Evolutionary conservation across 805 yeast genomes (phyloP), one percentile per base, ranked within the genome.

Genomic region (Sungouiozyma ichnusensis): DNA sequence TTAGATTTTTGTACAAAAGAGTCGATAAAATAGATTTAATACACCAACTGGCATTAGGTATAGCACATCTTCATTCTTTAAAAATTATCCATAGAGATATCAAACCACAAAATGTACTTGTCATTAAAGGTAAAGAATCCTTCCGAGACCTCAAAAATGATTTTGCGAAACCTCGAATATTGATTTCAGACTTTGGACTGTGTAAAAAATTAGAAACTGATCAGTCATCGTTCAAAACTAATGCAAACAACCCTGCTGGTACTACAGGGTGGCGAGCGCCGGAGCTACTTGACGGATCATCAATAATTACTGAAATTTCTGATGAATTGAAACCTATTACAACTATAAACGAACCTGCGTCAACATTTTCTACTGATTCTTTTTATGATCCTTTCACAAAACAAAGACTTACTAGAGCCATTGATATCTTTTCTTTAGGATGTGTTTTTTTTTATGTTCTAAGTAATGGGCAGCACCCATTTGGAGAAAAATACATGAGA

Each of bases 201-300:
- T 92, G 98, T 59, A 88, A 90, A 57, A 84, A 83, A 55, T 66
- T 92, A 40, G 98, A 92, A 47, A 76, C 79, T 14, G 97, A 87
- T 52, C 96, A 92, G 61, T 83, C 95, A 2, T 85, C 95, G 1
- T 90, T 90, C 61, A 73, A 90, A 47, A 95, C 96, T 0, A 90
- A 95, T 0, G 44, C 49, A 14, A 81, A 92, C 0, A 80, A 86
- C 53, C 94, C 94, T 16, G 95, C 97, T 0, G 98, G 98, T 2
- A 92, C 98, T 0, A 76, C 92, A 3, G 99, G 99, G 3, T 92
- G 98, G 98, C 74, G 97, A 52, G 97, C 99, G 0, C 98, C 98
- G 0, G 98, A 92, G 54, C 61, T 85, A 29, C 63, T 85, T 32
- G 55, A 53, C 36, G 55, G 48, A 1, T 46, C 57, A 7, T 45